These are phyloP conservation scores for Erodium texanum DNA, from an alignment of 441 rosid genomes.

Conservation along the genomic window DNA sequence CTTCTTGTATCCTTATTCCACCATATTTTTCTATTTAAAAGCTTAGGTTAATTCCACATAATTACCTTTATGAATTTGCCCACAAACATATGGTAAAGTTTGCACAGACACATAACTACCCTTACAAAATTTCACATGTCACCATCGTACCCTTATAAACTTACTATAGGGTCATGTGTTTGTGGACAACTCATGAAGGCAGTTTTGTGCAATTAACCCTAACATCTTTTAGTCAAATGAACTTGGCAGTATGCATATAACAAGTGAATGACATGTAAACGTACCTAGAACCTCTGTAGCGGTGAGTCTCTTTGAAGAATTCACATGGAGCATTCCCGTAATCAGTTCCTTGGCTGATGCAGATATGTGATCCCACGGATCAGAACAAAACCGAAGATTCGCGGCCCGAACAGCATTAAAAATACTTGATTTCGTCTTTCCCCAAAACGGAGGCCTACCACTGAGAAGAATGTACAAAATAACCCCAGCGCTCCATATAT, in stretches of 20 bases:
- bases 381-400: slow-evolving; percentile 53
- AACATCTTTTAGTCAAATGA: background rate
- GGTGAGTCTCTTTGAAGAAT: slow-evolving; percentile 59
- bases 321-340: slow-evolving; percentile 56
- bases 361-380: slow-evolving; percentile 62
- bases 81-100: too few species aligned
- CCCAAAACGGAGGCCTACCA: slow-evolving; percentile 86
- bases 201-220: background rate
- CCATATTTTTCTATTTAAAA: too few species aligned
- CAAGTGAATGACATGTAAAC: slow-evolving; percentile 5
- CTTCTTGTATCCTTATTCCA: too few species aligned
- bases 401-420: slow-evolving; percentile 80
- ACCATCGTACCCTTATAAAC: too few species aligned
- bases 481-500: slow-evolving; percentile 92
- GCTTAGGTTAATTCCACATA: too few species aligned
- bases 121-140: too few species aligned
- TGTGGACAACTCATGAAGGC: too few species aligned
- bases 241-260: background rate
- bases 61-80: too few species aligned
- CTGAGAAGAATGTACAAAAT: slow-evolving; percentile 75
- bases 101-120: too few species aligned
- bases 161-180: too few species aligned
- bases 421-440: slow-evolving; percentile 70
- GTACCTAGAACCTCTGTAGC: slow-evolving; percentile 62
- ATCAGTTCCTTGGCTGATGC: slow-evolving; percentile 57